phyloP scores from a whole-genome alignment of 306 rosid species.

The Castanospermum australe region DNA sequence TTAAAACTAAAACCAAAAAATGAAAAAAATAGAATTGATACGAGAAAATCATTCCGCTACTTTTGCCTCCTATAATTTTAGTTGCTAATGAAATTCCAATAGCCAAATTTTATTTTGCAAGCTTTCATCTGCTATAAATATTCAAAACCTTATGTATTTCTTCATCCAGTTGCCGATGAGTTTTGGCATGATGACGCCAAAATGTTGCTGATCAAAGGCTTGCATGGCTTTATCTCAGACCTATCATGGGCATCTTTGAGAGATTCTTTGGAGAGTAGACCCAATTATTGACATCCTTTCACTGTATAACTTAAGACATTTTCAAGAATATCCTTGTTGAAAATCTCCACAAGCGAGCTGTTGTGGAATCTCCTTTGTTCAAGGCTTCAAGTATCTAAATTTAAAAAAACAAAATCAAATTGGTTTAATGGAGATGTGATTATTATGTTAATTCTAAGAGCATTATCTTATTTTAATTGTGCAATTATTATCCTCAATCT shows the following conservation, averaged over 20 bases:
- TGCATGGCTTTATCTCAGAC: slow-evolving; percentile 53
- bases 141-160: slow-evolving; percentile 63
- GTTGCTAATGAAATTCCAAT: background rate
- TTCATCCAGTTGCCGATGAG: slow-evolving; percentile 66
- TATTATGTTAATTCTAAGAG: background rate
- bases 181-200: slow-evolving; percentile 87
- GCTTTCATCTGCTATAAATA: background rate
- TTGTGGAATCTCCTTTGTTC: slow-evolving; percentile 94
- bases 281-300: slow-evolving; percentile 48
- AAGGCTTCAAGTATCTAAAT: slow-evolving; percentile 84
- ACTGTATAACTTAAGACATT: slow-evolving; percentile 63
- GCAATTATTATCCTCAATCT: background rate
- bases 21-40: background rate
- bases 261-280: slow-evolving; percentile 54
- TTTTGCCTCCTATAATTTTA: background rate
- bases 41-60: background rate
- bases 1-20: background rate
- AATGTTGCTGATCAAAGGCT: slow-evolving; percentile 75
- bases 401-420: slow-evolving; percentile 13
- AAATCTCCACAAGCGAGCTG: slow-evolving; percentile 87
- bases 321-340: slow-evolving; percentile 85
- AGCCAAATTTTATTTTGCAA: slow-evolving; percentile 1
- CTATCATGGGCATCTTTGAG: slow-evolving; percentile 53
- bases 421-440: background rate
- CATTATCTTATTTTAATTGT: background rate